These are phyloP conservation scores for Celoporthe dispersa DNA, from an alignment of 2,329 filamentous ascomycete species.

Conservation along the genomic window DNA sequence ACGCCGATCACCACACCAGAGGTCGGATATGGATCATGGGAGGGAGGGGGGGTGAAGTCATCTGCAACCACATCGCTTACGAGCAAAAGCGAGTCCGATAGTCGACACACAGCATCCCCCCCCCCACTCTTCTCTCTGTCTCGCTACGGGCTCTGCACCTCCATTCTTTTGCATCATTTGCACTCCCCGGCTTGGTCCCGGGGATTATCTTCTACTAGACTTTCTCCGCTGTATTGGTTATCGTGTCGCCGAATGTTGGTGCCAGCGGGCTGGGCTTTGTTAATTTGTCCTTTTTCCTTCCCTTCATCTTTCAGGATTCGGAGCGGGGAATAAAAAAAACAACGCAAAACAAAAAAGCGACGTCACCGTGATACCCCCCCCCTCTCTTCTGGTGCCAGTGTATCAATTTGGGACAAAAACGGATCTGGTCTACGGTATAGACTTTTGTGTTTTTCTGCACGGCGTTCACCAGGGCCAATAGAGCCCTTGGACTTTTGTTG, in stretches of 20 bases:
- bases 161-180: neutral
- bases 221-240: constrained; percentile 1
- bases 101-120: neutral
- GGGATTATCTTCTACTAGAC: neutral
- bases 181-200: neutral
- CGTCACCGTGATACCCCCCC: constrained; percentile 7
- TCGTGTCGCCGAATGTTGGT: neutral
- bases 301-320: neutral
- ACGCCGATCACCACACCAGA: constrained; percentile 17
- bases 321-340: neutral
- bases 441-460: neutral
- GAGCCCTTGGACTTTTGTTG: neutral
- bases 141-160: neutral
- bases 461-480: neutral
- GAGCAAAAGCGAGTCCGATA: constrained; percentile 7
- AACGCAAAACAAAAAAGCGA: neutral
- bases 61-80: constrained; percentile 21
- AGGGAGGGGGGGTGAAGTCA: constrained; percentile 19
- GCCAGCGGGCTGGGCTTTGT: constrained; percentile 23
- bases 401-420: constrained; percentile 1
- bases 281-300: neutral
- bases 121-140: neutral
- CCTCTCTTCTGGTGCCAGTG: constrained; percentile 1
- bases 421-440: neutral
- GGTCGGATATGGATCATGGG: constrained; percentile 6